phyloP scores from a whole-genome alignment of 2,329 filamentous ascomycete species.

The Pseudocercospora vitis region DNA sequence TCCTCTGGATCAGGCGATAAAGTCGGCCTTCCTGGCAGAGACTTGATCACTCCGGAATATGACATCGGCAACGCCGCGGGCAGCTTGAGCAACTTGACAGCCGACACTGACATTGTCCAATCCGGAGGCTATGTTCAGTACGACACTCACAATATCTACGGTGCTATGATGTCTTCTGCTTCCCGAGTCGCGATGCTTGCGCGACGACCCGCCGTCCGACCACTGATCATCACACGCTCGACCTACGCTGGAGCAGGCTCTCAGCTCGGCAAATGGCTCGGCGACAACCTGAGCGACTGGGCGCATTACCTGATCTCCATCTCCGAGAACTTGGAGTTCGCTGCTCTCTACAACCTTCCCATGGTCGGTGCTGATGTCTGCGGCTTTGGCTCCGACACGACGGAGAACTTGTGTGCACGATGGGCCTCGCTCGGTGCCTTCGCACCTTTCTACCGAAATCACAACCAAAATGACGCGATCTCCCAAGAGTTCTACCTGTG shows the following conservation, averaged over 20 bases:
- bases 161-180: constrained; percentile 69
- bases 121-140: constrained; percentile 67
- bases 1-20: constrained; percentile 20
- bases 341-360: constrained; percentile 50
- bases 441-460: constrained; percentile 73
- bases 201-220: constrained; percentile 63
- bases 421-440: constrained; percentile 75
- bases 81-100: constrained; percentile 48
- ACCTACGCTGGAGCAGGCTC: constrained; percentile 72
- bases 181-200: constrained; percentile 66
- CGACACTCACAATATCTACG: constrained; percentile 77
- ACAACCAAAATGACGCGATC: constrained; percentile 58
- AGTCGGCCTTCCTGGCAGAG: constrained; percentile 60
- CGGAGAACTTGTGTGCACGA: constrained; percentile 69
- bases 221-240: constrained; percentile 71
- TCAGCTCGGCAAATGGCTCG: constrained; percentile 62
- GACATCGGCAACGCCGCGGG: constrained; percentile 62
- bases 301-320: constrained; percentile 46
- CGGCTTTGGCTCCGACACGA: constrained; percentile 68
- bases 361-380: constrained; percentile 66
- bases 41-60: constrained; percentile 66
- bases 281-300: constrained; percentile 53
- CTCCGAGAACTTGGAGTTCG: constrained; percentile 47
- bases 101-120: constrained; percentile 67
- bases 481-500: constrained; percentile 73